Base-by-base conservation (phyloP, 495 filamentous ascomycete species). In the Achaetomiella virescens region DNA sequence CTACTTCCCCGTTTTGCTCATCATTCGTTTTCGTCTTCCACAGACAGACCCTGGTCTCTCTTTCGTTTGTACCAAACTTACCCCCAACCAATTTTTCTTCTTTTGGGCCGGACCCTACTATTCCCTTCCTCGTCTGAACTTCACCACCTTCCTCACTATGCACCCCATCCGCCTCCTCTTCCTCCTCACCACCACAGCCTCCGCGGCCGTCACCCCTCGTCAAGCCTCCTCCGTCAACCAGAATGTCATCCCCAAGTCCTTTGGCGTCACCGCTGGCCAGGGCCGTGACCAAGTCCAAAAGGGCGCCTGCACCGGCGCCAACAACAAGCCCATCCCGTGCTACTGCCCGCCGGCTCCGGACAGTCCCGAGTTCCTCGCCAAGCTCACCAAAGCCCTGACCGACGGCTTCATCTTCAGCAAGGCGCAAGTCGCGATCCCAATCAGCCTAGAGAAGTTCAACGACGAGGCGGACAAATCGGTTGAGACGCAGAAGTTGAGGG, bases 351-450 rank as follows among this genome's bases (percentile, higher is more conserved):
- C 64, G 1, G 44, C 42, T 2, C 51, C 54, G 4, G 49, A 50
- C 44, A 58, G 61, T 52, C 59, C 64, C 7, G 42, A 40, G 6
- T 67, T 67, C 49, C 51, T 64, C 36, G 48, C 27, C 6, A 52
- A 54, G 37, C 57, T 66, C 22, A 35, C 43, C 37, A 52, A 48
- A 22, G 58, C 55, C 31, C 58, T 64, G 25, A 45, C 18, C 48
- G 50, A 61, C 55, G 64, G 64, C 48, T 67, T 64, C 64, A 64
- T 64, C 61, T 62, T 60, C 48, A 60, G 54, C 57, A 35, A 17
- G 17, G 48, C 9, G 22, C 48, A 51, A 15, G 54, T 66, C 35
- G 15, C 44, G 6, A 3, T 56, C 7, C 61, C 64, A 46, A 60
- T 66, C 22, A 37, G 44, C 1, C 58, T 66, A n/a, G 47, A 17